Conservation (phyloP, 2,329 filamentous ascomycete species). For the Xylaria polymorpha region DNA sequence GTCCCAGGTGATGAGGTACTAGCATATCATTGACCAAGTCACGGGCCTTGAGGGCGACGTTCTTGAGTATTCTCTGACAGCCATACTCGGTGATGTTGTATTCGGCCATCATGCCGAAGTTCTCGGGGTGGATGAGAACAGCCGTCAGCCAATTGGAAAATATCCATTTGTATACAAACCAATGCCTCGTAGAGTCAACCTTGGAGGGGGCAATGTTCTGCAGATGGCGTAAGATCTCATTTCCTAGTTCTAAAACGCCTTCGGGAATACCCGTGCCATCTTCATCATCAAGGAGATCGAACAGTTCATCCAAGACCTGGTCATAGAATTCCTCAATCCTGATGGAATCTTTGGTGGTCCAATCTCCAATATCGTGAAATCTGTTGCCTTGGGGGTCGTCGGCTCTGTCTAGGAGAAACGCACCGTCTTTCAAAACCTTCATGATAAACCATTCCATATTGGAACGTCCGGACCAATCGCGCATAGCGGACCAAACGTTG, state of each 20-base stretch:
- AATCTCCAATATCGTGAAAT: constrained; percentile 73
- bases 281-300: constrained; percentile 86
- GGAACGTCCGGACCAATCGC: constrained; percentile 88
- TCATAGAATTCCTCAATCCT: constrained; percentile 91
- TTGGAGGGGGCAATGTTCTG: constrained; percentile 67
- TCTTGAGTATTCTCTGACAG: constrained; percentile 81
- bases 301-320: constrained; percentile 80
- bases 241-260: constrained; percentile 84
- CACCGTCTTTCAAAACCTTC: constrained; percentile 92
- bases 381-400: constrained; percentile 80
- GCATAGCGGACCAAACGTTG: constrained; percentile 86
- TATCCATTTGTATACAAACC: constrained; percentile 90
- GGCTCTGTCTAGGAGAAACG: constrained; percentile 87
- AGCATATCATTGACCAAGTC: constrained; percentile 82
- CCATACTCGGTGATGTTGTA: constrained; percentile 94
- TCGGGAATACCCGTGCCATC: constrained; percentile 87
- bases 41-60: constrained; percentile 83
- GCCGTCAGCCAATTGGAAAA: constrained; percentile 88
- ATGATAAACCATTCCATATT: constrained; percentile 95
- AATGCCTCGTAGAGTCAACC: constrained; percentile 80
- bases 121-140: constrained; percentile 90
- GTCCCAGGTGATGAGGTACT: constrained; percentile 61
- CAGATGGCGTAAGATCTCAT: constrained; percentile 82
- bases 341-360: constrained; percentile 82
- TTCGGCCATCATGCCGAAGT: constrained; percentile 80